Evolutionary conservation across 306 rosid species (phyloP), one percentile per base, ranked within the genome.

Genomic region (Luffa acutangula): DNA sequence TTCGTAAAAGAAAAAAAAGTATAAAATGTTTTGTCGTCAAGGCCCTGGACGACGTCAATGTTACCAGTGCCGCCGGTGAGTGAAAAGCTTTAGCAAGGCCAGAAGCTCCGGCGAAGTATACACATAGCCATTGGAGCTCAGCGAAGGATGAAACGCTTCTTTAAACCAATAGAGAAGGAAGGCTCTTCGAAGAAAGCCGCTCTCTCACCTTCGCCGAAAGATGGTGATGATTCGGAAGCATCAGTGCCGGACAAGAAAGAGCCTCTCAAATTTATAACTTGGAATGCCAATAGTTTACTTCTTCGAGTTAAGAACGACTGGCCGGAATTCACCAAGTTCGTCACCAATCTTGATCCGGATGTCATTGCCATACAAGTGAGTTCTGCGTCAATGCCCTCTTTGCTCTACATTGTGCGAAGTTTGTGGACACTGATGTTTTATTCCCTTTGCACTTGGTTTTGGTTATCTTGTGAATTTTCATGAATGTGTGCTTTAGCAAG

Each of bases 221-320:
- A 83, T 31, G 80, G 20, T 10, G 86, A 62, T 39, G 81, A 56
- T 1, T 81, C 80, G 0, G 82, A 79, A 49, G 49, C 81, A 10
- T 43, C 83, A 4, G 51, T 0, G 52, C 80, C 76, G 59, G 82
- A 83, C 63, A 91, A 85, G 83, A 89, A 86, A 75, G 97, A 91
- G 70, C 98, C 98, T 0, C 82, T 87, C 65, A 95, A 93, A 86
- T 91, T 95, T 80, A 0, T 95, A 76, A 92, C 93, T n/a, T 95
- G 98, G 98, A 95, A 95, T 83, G 97, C 98, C 9, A 95, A 95
- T 79, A 95, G 97, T 71, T 88, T 95, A 83, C 86, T 90, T 70
- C 96, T 95, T 66, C 90, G 97, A 18, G 85, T 95, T 3, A 92
- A 95, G 87, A 95, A 92, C 88, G 84, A 90, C 75, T 92, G 88